Conservation (phyloP, 2,329 filamentous ascomycete species). For the Nectriaceae sp. region DNA sequence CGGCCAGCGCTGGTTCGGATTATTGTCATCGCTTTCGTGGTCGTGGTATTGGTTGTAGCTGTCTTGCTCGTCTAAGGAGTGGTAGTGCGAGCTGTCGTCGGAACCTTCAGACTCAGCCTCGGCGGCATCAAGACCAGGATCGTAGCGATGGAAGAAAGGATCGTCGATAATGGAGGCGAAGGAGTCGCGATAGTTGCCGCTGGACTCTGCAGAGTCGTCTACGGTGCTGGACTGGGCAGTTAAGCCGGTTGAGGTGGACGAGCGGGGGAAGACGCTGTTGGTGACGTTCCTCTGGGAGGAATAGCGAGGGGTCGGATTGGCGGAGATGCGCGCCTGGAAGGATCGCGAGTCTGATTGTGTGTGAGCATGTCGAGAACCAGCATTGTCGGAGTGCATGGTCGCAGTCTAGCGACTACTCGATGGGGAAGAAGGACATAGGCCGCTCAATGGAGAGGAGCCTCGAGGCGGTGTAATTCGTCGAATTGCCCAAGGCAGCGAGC, state of each 20-base stretch:
- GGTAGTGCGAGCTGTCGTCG: conserved; percentile 27
- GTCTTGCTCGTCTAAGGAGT: conserved; percentile 30
- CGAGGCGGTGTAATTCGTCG: not conserved
- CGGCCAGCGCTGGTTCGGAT: conserved; percentile 40
- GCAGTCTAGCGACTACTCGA: conserved; percentile 33
- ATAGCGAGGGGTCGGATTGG: conserved; percentile 23
- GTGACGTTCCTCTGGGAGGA: conserved; percentile 21
- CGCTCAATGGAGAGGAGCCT: not conserved
- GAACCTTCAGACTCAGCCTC: conserved; percentile 27
- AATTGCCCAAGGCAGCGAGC: not conserved
- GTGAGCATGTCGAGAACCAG: conserved; percentile 28
- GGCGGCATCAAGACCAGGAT: conserved; percentile 28
- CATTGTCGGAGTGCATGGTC: conserved; percentile 30
- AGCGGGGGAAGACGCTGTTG: conserved; percentile 14
- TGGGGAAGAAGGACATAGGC: conserved; percentile 25
- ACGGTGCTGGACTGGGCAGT: conserved; percentile 1
- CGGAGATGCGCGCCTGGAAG: conserved; percentile 13
- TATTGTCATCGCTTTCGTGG: conserved; percentile 28
- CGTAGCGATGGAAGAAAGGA: conserved; percentile 53
- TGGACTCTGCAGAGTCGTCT: conserved; percentile 25
- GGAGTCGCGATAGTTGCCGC: conserved; percentile 45
- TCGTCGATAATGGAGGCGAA: conserved; percentile 57
- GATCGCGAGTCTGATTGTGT: conserved; percentile 22
- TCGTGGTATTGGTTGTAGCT: conserved; percentile 22
- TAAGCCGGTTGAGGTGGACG: not conserved